Evolutionary conservation across 441 rosid species (phyloP), one percentile per base, ranked within the genome.

Genomic region (Eutrema salsugineum): DNA sequence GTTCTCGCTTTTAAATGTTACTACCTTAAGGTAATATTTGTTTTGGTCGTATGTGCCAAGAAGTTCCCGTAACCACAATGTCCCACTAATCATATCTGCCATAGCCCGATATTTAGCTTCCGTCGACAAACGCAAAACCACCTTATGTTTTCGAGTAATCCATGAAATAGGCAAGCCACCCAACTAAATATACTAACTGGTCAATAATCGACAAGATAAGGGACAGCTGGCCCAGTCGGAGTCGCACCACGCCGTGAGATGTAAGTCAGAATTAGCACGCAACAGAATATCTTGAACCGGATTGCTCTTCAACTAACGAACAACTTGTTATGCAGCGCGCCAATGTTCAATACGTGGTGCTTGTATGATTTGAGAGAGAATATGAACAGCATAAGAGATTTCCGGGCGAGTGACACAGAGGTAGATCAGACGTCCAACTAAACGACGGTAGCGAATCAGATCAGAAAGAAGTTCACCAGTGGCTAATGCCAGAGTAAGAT

Each of bases 201-300:
- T 1, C 22, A 5, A 0, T 22, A 8, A 8, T 11, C 2, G 0
- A 16, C 0, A 0, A 8, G 22, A 6, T 0, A 16, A 0, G 0
- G 22, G 49, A 16, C 22, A 44, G 0, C 5, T 3, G 0, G 49
- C 20, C 22, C 11, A 16, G 3, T 44, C 49, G 0, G 49, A 16
- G 3, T 44, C 22, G 3, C 49, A 44, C 22, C 49, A 16, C 2
- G 5, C 49, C 1, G 20, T 0, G 0, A 44, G 0, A 7, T 0
- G 1, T 3, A 44, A 8, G 1, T 44, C 22, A 0, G 11, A 0
- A 1, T 8, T 1, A 1, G 49, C 4, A 0, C 22, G 1, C 0
- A 44, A 5, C 1, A 44, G 11, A 2, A 8, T 44, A 0, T 22
- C 49, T 1, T 44, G 49, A 0, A 22, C 22, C 2, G 3, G 11